phyloP scores from a whole-genome alignment of 345 rosid genomes.

The Citrus mangshanensis region DNA sequence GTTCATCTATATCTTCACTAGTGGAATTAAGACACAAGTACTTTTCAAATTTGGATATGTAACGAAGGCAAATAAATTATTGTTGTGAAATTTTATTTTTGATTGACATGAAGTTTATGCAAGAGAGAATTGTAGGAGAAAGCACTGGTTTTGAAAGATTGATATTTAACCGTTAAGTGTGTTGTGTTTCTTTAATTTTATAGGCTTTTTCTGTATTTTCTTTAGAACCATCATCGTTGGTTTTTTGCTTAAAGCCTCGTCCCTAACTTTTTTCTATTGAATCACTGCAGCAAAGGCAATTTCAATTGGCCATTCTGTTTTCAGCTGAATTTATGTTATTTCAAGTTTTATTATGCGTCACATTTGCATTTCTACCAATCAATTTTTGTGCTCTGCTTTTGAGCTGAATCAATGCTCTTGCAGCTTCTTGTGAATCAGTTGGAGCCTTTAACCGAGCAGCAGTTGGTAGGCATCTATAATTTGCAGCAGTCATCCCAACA shows the following conservation, averaged over 20 bases:
- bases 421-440: conserved; percentile 84
- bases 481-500: conserved; percentile 91
- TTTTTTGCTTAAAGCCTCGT: neutral
- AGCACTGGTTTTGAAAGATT: neutral
- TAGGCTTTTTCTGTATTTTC: neutral
- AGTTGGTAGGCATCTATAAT: conserved; percentile 56
- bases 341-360: neutral
- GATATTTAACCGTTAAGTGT: neutral
- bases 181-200: neutral
- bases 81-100: neutral
- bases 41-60: neutral
- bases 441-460: conserved; percentile 93
- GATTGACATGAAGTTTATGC: neutral
- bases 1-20: neutral
- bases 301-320: neutral
- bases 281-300: neutral
- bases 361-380: neutral
- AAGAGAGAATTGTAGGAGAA: neutral
- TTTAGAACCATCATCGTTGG: neutral
- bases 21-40: neutral
- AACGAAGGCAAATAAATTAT: neutral
- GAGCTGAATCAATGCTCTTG: conserved; percentile 12
- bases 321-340: neutral
- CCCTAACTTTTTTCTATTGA: neutral
- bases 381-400: conserved; percentile 2